Percentiles rank a stretch among this genome's conserved stretches.
These are phyloP conservation scores for Cutaneotrichosporon arboriforme DNA, from an alignment of 1,284 basidiomycete species.

Conservation along the genomic window DNA sequence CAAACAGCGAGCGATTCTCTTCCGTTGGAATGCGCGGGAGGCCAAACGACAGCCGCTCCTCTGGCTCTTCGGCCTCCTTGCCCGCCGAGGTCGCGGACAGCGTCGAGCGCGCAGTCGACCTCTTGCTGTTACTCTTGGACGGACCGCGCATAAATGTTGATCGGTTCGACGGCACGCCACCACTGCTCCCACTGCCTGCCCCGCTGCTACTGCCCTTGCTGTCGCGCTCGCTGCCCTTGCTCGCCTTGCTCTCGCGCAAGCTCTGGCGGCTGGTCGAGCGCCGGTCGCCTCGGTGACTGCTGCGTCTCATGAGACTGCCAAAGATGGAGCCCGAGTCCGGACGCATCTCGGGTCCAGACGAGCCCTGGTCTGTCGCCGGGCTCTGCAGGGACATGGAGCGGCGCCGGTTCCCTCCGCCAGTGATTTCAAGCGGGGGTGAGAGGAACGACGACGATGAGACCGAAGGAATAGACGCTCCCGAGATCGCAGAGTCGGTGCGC, in stretches of 20 bases:
- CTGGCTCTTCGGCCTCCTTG: not conserved
- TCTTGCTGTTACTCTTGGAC: no score
- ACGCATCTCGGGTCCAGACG: not conserved
- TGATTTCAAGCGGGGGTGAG: no score
- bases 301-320: not conserved
- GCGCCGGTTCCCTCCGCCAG: not conserved
- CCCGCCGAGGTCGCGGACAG: not conserved
- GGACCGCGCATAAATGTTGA: not conserved
- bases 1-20: conserved; percentile 4
- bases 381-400: not conserved
- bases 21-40: conserved; percentile 31
- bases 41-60: conserved; percentile 34
- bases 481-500: no score
- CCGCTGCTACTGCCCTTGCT: not conserved
- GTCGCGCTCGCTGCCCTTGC: not conserved
- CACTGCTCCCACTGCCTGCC: not conserved
- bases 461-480: no score
- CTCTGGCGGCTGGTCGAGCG: not conserved
- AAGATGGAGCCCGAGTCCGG: conserved; percentile 2
- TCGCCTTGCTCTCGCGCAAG: not conserved
- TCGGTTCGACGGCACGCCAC: not conserved
- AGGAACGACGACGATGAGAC: no score
- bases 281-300: not conserved
- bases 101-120: no score
- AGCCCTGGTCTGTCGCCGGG: not conserved